Conservation (phyloP, 352 stramenopile genomes). For the Globisporangium emineosum region DNA sequence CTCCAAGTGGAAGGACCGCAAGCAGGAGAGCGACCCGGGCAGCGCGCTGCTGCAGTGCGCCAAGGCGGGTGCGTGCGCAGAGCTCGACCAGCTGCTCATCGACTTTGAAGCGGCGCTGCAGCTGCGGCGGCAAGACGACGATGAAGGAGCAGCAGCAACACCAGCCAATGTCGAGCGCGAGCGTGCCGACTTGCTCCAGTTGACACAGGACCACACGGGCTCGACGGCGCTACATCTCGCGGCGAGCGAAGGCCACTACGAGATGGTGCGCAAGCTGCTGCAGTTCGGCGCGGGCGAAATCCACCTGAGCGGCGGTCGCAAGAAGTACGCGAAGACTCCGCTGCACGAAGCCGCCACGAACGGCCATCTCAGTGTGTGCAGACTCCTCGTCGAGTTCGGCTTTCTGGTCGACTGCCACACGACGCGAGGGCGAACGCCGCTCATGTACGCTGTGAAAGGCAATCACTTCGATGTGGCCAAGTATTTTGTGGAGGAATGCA, state of each 20-base stretch:
- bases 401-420: constrained; percentile 77
- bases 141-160: no score
- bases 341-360: constrained; percentile 72
- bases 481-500: constrained; percentile 44
- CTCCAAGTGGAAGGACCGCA: constrained; percentile 68
- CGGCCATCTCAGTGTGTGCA: constrained; percentile 51
- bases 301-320: constrained; percentile 56
- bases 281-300: constrained; percentile 50
- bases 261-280: constrained; percentile 48
- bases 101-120: constrained; percentile 11
- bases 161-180: constrained; percentile 13
- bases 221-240: constrained; percentile 65
- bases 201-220: constrained; percentile 64
- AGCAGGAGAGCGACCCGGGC: constrained; percentile 26
- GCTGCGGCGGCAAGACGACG: background rate
- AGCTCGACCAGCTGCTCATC: constrained; percentile 30
- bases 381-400: constrained; percentile 48
- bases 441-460: constrained; percentile 77
- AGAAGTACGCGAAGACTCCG: constrained; percentile 63
- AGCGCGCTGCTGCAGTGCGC: constrained; percentile 46
- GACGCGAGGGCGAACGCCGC: constrained; percentile 62
- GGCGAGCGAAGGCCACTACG: constrained; percentile 44
- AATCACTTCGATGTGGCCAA: constrained; percentile 44
- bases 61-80: constrained; percentile 38
- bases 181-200: constrained; percentile 45